Evolutionary conservation across 768 basidiomycete species (phyloP).

Genomic region (Dioszegia aurantiaca): DNA sequence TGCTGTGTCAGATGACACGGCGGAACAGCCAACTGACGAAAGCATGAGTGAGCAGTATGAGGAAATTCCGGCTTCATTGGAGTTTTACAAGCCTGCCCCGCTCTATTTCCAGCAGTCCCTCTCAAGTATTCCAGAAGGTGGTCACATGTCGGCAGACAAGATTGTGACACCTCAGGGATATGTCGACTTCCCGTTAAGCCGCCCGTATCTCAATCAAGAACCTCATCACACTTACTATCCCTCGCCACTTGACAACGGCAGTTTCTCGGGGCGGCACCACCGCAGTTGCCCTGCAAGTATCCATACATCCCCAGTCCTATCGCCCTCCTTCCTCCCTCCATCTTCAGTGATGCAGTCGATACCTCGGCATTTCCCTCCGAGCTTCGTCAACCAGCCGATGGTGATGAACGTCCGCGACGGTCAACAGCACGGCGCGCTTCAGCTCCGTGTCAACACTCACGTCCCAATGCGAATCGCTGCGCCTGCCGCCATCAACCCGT

Average conservation of each 20-base stretch:
- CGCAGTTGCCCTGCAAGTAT: constrained; percentile 22
- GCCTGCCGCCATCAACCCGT: constrained; percentile 22
- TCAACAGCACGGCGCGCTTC: background rate
- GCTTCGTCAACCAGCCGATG: background rate
- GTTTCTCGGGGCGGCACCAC: constrained; percentile 2
- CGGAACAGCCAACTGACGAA: too few species aligned
- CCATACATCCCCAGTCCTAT: constrained; percentile 16
- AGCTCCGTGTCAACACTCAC: background rate
- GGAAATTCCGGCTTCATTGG: background rate
- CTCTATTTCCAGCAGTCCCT: background rate
- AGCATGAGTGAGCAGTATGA: background rate
- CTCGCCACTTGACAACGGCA: background rate
- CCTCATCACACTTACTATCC: background rate
- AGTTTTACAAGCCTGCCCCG: background rate
- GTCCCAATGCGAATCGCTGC: constrained; percentile 17
- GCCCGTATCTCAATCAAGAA: background rate
- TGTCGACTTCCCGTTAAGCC: too few species aligned
- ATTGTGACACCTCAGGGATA: background rate
- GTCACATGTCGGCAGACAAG: background rate
- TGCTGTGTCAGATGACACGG: too few species aligned
- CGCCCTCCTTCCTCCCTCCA: background rate
- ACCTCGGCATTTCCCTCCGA: background rate
- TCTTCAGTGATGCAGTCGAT: too few species aligned
- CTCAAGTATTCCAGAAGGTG: constrained; percentile 4
- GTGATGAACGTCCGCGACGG: too few species aligned